phyloP scores from a whole-genome alignment of 2,329 filamentous ascomycete species.

The Diplodia intermedia region DNA sequence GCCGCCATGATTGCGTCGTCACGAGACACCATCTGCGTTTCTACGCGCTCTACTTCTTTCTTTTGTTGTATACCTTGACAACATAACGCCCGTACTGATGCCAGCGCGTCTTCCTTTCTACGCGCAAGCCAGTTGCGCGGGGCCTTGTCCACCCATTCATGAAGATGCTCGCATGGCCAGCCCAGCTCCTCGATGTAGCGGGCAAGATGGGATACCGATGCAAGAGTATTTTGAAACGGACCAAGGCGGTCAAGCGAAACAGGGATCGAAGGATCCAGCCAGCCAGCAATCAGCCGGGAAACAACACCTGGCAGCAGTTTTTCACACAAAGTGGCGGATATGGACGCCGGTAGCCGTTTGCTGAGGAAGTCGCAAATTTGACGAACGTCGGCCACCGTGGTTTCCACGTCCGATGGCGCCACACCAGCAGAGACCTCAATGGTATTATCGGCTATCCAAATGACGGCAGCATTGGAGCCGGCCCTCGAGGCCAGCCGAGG shows the following conservation, averaged over 20 bases:
- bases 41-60: slow-evolving; percentile 79
- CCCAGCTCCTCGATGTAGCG: slow-evolving; percentile 65
- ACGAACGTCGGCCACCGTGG: slow-evolving; percentile 44
- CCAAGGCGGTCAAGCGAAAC: slow-evolving; percentile 73
- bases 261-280: slow-evolving; percentile 80
- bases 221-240: slow-evolving; percentile 74
- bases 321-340: slow-evolving; percentile 65
- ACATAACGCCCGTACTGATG: slow-evolving; percentile 74
- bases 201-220: slow-evolving; percentile 69
- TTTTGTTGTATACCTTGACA: slow-evolving; percentile 70
- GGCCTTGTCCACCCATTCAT: slow-evolving; percentile 80
- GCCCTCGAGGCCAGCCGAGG: slow-evolving; percentile 60
- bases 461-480: slow-evolving; percentile 45
- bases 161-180: slow-evolving; percentile 70
- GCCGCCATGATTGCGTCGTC: slow-evolving; percentile 70
- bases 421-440: slow-evolving; percentile 43
- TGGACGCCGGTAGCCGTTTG: slow-evolving; percentile 56
- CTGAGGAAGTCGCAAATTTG: slow-evolving; percentile 56
- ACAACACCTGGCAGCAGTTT: slow-evolving; percentile 74
- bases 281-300: slow-evolving; percentile 71
- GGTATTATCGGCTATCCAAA: slow-evolving; percentile 46
- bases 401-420: slow-evolving; percentile 42
- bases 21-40: slow-evolving; percentile 78
- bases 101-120: slow-evolving; percentile 79
- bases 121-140: slow-evolving; percentile 86